Percentiles rank a stretch among this genome's conserved stretches.
Conservation (phyloP, 2,329 filamentous ascomycete species). For the Colletotrichum sp. region DNA sequence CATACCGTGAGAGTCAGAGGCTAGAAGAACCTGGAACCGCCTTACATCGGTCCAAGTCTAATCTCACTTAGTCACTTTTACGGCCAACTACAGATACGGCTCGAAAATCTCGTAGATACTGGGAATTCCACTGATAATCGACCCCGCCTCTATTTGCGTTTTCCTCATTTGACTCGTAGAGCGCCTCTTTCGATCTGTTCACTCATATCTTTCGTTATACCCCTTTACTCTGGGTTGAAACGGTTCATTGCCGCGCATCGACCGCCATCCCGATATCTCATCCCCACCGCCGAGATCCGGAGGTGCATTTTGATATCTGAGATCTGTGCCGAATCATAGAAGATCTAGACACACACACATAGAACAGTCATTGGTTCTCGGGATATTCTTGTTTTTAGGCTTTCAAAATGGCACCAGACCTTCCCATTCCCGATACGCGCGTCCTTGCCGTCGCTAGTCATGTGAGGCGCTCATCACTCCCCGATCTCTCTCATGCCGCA, state of each 20-base stretch:
- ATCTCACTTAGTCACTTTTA: conserved; percentile 11
- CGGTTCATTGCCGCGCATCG: neutral
- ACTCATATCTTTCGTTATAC: neutral
- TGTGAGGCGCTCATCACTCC: conserved; percentile 63
- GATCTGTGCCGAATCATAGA: neutral
- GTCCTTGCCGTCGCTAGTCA: conserved; percentile 93
- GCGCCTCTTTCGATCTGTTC: neutral
- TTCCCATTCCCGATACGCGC: conserved; percentile 60
- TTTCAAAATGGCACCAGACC: conserved; percentile 41
- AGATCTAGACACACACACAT: neutral
- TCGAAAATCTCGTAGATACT: neutral
- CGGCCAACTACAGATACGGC: neutral
- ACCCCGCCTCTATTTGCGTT: neutral
- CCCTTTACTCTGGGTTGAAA: neutral
- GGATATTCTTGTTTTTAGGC: neutral
- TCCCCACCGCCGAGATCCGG: neutral
- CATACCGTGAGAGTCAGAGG: conserved; percentile 8
- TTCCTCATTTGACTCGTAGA: neutral
- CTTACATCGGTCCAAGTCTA: neutral
- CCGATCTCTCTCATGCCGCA: neutral
- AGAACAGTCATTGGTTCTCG: neutral
- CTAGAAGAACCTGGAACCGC: conserved; percentile 20
- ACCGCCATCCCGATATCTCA: neutral
- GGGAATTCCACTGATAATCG: neutral
- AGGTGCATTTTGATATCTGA: neutral